Percentiles rank a stretch among this genome's conserved stretches.
Conservation (phyloP, 352 stramenopile genomes). For the Globisporangium barbulae region DNA sequence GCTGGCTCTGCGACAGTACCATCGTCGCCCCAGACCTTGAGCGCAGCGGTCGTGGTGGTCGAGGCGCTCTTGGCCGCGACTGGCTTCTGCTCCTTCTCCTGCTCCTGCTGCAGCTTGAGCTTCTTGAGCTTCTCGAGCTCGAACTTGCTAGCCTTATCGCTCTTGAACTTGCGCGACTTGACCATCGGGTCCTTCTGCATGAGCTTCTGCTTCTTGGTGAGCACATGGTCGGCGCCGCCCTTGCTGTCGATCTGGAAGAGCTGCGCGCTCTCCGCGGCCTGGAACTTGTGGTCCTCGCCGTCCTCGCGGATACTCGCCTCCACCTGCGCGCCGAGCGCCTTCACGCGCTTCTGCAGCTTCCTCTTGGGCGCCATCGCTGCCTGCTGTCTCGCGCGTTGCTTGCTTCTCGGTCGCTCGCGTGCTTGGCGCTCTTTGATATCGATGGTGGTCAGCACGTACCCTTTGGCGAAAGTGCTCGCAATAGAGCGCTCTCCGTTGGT, state of each 20-base stretch:
- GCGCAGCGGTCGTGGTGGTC: conserved; percentile 6
- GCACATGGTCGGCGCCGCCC: conserved; percentile 33
- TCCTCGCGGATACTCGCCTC: conserved; percentile 79
- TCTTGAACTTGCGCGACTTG: conserved; percentile 72
- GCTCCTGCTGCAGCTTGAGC: conserved; percentile 28
- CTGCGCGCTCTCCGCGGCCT: conserved; percentile 61
- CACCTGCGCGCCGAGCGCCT: conserved; percentile 64
- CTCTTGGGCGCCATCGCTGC: conserved; percentile 46
- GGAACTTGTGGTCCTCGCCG: conserved; percentile 75
- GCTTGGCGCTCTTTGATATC: neutral
- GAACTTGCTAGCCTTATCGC: conserved; percentile 54
- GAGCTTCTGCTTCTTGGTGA: conserved; percentile 73
- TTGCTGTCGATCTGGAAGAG: conserved; percentile 82
- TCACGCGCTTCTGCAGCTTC: conserved; percentile 60
- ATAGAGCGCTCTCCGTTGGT: too few relatives aligned
- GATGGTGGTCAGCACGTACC: neutral
- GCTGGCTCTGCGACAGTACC: conserved; percentile 34
- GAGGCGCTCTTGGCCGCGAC: conserved; percentile 15
- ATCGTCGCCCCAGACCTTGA: conserved; percentile 44
- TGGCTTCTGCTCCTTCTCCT: conserved; percentile 6
- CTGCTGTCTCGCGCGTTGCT: neutral
- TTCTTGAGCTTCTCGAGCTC: conserved; percentile 60
- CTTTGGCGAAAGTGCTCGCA: neutral
- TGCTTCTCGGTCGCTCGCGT: neutral
- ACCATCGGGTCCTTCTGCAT: conserved; percentile 67